Evolutionary conservation across 2,329 filamentous ascomycete species (phyloP), one percentile per base, ranked within the genome.

Genomic region (Trichoderma sp.): DNA sequence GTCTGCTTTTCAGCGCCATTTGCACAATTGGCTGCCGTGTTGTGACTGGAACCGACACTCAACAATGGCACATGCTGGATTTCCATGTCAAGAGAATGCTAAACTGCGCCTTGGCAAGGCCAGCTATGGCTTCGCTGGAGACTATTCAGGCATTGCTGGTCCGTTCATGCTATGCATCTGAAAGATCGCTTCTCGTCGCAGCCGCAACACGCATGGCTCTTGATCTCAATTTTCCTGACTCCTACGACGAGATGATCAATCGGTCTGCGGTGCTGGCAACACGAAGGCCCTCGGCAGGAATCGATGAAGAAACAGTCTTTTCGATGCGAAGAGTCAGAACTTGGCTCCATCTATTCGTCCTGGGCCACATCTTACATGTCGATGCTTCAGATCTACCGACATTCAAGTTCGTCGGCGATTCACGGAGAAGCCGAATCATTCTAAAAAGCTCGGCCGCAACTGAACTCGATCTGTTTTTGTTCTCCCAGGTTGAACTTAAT

Each of bases 281-380:
- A 30, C 63, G 23, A 3, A 30, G 32, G 1, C 20, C 20, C 13
- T 57, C 23, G 3, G 17, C 57, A 17, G 20, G n/a, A 2, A 36
- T 13, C 3, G 80, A 82, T 47, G 74, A 77, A 17, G 74, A 76
- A 12, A 58, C 57, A 11, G 30, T 71, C 2, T 6, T n/a, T 4
- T 74, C 86, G 69, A 82, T 85, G 79, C 79, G 82, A 26, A 81
- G 81, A 62, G 78, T 82, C 0, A 80, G 86, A 50, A 82, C 85
- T 0, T 88, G 86, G 86, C 84, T 87, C 75, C 85, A 84, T 3
- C 79, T 87, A 4, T 82, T 87, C 71, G 84, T 88, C 23, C 77
- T 88, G 12, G 85, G 87, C 28, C 82, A 87, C 72, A 87, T 85
- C 74, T 80, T 84, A 17, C 80, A 81, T 4, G 79, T 85, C 11